Percentiles rank a stretch among this genome's conserved stretches.
phyloP scores from a whole-genome alignment of 441 rosid genomes.

The Pelargonium cotyledonis region DNA sequence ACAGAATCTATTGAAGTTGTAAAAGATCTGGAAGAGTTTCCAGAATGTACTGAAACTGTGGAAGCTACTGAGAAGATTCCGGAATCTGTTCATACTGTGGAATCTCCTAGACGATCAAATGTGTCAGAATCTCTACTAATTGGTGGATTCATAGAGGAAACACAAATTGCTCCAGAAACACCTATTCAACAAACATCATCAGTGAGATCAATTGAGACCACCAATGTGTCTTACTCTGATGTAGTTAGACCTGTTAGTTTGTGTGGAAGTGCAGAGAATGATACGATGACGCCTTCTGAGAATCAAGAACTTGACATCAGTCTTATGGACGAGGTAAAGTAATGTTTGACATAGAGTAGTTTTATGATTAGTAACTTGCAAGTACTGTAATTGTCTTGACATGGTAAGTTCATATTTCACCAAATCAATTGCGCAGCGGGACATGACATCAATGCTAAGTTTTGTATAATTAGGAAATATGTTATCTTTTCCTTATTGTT shows the following conservation, averaged over 20 bases:
- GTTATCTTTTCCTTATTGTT: background rate
- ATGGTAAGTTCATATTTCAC: background rate
- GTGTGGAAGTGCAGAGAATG: conserved; percentile 26
- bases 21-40: conserved; percentile 11
- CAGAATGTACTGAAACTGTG: conserved; percentile 15
- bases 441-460: no score
- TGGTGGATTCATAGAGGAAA: conserved; percentile 20
- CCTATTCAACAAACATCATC: conserved; percentile 22
- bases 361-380: background rate
- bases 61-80: background rate
- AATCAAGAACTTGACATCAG: conserved; percentile 40
- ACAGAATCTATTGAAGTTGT: conserved; percentile 20
- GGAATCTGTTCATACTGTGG: conserved; percentile 2
- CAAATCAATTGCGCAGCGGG: no score
- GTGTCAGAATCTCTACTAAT: conserved; percentile 7
- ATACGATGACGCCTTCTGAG: conserved; percentile 15
- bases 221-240: conserved; percentile 26
- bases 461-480: background rate
- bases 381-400: background rate
- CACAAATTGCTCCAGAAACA: conserved; percentile 19
- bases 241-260: conserved; percentile 16
- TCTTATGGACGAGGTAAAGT: conserved; percentile 42
- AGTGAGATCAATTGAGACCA: conserved; percentile 38
- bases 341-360: background rate
- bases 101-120: background rate